A percentile compares a stretch with the other conserved stretches of the same genome.
Conservation (phyloP, 148 eudicot species). For the Vaccinium vitisidaea region DNA sequence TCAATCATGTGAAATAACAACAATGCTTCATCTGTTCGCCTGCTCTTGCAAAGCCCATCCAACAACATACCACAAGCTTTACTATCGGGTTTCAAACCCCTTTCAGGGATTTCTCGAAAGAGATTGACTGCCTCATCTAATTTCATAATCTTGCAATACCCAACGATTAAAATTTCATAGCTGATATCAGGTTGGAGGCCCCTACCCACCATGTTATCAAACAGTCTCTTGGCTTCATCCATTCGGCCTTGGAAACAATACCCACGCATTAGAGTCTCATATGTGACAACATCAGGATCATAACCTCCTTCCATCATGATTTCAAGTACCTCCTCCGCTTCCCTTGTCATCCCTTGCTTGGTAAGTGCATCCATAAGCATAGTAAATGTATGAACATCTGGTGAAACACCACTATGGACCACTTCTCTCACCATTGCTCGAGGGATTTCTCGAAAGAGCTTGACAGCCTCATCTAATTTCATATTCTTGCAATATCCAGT, state of each 20-base stretch:
- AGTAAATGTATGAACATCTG: neutral
- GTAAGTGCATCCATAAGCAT: neutral
- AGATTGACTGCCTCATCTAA: constrained; percentile 8
- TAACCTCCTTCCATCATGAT: neutral
- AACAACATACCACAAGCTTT: constrained; percentile 5
- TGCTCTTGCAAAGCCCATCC: constrained; percentile 6
- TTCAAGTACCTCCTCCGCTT: neutral
- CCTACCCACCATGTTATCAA: neutral
- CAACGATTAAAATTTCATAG: constrained; percentile 7
- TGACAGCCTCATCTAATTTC: no score
- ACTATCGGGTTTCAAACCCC: constrained; percentile 8
- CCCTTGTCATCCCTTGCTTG: neutral
- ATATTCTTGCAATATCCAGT: no score
- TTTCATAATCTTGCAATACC: constrained; percentile 14
- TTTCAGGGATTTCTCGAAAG: neutral
- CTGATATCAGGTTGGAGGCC: neutral
- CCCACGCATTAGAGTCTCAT: neutral
- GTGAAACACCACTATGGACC: neutral
- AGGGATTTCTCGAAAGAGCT: no score
- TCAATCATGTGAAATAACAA: neutral
- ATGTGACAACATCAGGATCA: neutral
- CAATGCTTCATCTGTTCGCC: neutral
- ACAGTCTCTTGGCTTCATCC: neutral
- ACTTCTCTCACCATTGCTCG: neutral
- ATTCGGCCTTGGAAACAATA: neutral